These are phyloP conservation scores for Pleurotus sapidus DNA, from an alignment of 768 basidiomycete genomes.

Conservation along the genomic window DNA sequence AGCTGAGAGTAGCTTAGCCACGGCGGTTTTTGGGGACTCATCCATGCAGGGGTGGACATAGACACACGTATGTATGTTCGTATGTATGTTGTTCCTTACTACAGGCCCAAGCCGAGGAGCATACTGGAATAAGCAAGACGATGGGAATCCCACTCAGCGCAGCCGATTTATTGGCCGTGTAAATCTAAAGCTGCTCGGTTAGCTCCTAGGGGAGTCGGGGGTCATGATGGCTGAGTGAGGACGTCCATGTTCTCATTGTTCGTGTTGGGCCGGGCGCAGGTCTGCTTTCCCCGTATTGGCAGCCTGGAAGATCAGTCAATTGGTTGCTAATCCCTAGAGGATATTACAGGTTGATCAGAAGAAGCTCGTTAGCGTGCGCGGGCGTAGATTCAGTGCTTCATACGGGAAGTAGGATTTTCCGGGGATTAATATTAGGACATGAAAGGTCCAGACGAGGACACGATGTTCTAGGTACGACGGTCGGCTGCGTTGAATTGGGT, in stretches of 20 bases:
- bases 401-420: no score
- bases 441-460: no score
- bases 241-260: background rate
- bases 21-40: background rate
- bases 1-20: background rate
- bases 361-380: no score
- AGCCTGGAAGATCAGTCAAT: no score
- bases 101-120: background rate
- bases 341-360: no score
- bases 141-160: background rate
- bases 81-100: background rate
- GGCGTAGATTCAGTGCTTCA: no score
- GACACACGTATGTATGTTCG: background rate
- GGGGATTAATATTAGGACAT: no score
- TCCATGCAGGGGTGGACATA: no score
- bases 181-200: background rate
- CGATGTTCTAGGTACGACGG: no score
- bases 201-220: constrained; percentile 1
- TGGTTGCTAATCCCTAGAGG: no score
- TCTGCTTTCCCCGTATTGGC: constrained; percentile 2
- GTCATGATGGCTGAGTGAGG: background rate
- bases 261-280: background rate
- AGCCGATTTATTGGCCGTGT: no score
- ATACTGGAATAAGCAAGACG: background rate
- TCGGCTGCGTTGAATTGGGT: no score